Conservation (phyloP, 148 eudicot genomes). For the Mesembryanthemum crystallinum region DNA sequence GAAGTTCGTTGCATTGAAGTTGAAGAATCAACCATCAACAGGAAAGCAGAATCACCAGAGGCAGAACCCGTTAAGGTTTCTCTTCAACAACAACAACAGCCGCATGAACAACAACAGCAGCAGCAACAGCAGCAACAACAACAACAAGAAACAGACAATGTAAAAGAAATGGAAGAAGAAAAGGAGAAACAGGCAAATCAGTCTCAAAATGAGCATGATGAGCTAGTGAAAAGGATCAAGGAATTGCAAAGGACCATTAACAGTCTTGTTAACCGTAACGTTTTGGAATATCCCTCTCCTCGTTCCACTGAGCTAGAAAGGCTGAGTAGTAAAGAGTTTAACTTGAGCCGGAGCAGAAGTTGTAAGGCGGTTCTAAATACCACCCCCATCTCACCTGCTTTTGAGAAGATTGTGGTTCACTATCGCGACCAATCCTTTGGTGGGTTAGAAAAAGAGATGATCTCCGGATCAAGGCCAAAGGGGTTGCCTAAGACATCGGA, state of each 20-base stretch:
- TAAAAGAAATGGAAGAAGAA: constrained; percentile 15
- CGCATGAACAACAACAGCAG: too few species aligned
- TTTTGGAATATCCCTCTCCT: constrained; percentile 32
- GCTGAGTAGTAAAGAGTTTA: constrained; percentile 31
- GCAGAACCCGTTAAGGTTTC: constrained; percentile 12
- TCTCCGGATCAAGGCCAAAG: constrained; percentile 31
- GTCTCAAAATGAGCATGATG: constrained; percentile 33
- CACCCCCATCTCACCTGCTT: constrained; percentile 19
- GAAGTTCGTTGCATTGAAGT: constrained; percentile 67
- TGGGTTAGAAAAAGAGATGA: constrained; percentile 35
- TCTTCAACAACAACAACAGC: constrained; percentile 11
- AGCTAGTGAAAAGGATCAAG: constrained; percentile 45
- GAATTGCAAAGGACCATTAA: constrained; percentile 53
- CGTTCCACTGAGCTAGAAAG: constrained; percentile 41
- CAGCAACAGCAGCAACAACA: constrained; percentile 12
- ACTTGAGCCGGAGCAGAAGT: constrained; percentile 54
- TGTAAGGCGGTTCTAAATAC: constrained; percentile 43
- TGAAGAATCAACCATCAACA: constrained; percentile 27
- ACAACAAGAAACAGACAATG: not conserved
- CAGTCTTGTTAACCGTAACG: constrained; percentile 36
- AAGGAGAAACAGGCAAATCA: constrained; percentile 16
- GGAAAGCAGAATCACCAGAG: constrained; percentile 22
- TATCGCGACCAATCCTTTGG: constrained; percentile 28
- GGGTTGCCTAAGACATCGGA: constrained; percentile 29
- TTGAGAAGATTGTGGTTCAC: constrained; percentile 22